Conservation (phyloP, 73 alveolate species). For the Paramecium biaurelia region DNA sequence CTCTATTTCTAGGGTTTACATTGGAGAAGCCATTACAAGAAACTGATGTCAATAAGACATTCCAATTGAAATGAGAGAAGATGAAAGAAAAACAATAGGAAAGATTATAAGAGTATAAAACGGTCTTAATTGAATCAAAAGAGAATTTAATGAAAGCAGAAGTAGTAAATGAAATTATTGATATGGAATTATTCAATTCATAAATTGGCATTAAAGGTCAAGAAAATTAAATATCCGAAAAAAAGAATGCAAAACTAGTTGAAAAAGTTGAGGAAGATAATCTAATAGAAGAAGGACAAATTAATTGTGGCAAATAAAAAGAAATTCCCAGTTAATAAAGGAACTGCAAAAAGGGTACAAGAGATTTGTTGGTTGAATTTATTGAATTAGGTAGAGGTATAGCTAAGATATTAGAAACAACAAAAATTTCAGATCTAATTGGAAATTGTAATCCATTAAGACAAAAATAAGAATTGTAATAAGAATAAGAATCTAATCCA, state of each 20-base stretch:
- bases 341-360: slow-evolving; percentile 72
- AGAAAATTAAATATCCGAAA: slow-evolving; percentile 78
- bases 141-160: slow-evolving; percentile 13
- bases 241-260: slow-evolving; percentile 63
- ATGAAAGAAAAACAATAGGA: slow-evolving; percentile 81
- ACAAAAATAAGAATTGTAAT: slow-evolving; percentile 30
- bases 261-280: slow-evolving; percentile 10
- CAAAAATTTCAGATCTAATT: slow-evolving; percentile 45
- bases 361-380: slow-evolving; percentile 77
- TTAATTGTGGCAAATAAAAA: slow-evolving; percentile 9
- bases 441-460: slow-evolving; percentile 57
- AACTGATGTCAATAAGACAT: slow-evolving; percentile 56
- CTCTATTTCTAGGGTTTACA: slow-evolving; percentile 83
- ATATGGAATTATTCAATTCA: slow-evolving; percentile 54
- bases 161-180: slow-evolving; percentile 63
- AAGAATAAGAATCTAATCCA: slow-evolving; percentile 63
- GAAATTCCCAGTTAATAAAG: slow-evolving; percentile 68
- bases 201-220: slow-evolving; percentile 56
- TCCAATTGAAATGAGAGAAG: slow-evolving; percentile 64
- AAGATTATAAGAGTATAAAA: slow-evolving; percentile 74
- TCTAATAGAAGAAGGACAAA: neutral
- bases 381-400: slow-evolving; percentile 60
- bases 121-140: slow-evolving; percentile 56
- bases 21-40: slow-evolving; percentile 67
- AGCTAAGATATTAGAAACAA: slow-evolving; percentile 49